Evolutionary conservation across 208 protist species (phyloP), one percentile per base, ranked within the genome.

Genomic region (Acanthamoeba lenticulata): DNA sequence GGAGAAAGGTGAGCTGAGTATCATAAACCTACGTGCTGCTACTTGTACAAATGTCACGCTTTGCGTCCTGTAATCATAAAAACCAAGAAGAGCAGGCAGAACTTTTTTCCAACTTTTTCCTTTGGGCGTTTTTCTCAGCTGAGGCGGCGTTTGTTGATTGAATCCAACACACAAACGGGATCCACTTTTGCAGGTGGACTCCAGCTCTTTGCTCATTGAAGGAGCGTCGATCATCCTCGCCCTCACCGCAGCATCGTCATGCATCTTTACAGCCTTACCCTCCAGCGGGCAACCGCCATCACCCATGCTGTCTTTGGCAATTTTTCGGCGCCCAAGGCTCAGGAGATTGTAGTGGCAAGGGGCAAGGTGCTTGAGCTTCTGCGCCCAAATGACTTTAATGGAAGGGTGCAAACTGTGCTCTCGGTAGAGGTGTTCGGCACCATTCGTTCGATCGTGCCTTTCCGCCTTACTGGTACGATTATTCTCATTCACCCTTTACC

Each of bases 231-330:
- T 49, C 0, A 36, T 27, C 77, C 27, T 79, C 69, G 15, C 62
- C 19, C 49, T 57, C 49, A 19, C 49, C 9, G 49, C 9, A 19
- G 49, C 13, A 57, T 9, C 49, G 29, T 79, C 38, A 79, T 99
- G 98, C 96, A 98, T 95, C 95, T 99, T 32, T 99, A 99, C 95
- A 85, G 96, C 34, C 67, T 99, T n/a, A 99, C 98, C 36, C 95
- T 99, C 27, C 97, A 99, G 95, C 81, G 83, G 79, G 24, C 96
- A 38, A 96, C 97, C 19, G 96, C 96, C 74, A 98, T 99, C 77
- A 97, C 94, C 49, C 94, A 92, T 52, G 96, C 97, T 0, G 94
- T 98, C 42, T 94, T 95, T 89, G 98, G 98, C 60, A 98, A 97
- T 91, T 99, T 99, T 83, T 97, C 96, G 29, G 97, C 94, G 15